phyloP scores from a whole-genome alignment of 441 rosid genomes.

The Gossypium gossypioides region DNA sequence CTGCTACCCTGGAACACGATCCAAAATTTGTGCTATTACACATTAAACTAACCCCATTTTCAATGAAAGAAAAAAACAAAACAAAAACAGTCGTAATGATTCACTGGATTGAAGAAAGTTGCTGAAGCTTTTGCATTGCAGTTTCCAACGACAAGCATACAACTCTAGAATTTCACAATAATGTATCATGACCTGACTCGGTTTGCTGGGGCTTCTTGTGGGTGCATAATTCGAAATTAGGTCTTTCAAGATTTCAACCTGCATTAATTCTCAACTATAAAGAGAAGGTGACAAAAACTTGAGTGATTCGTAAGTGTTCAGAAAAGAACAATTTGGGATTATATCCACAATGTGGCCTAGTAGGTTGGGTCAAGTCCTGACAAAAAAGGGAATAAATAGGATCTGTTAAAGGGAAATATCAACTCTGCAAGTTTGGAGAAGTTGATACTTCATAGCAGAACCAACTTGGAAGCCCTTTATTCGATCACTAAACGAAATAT shows the following conservation, averaged over 20 bases:
- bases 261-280: too few species aligned
- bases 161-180: neutral
- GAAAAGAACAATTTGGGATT: too few species aligned
- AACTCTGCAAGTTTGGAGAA: constrained; percentile 38
- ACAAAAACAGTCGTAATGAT: neutral
- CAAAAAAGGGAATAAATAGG: neutral
- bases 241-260: too few species aligned
- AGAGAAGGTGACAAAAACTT: too few species aligned
- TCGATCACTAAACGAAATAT: constrained; percentile 24
- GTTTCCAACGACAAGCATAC: neutral
- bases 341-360: too few species aligned
- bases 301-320: too few species aligned
- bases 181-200: too few species aligned
- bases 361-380: neutral
- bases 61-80: neutral
- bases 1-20: constrained; percentile 19
- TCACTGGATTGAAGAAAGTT: neutral
- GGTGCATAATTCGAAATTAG: too few species aligned
- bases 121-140: neutral
- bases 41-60: neutral
- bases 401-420: constrained; percentile 25
- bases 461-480: constrained; percentile 19
- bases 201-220: too few species aligned
- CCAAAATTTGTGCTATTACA: constrained; percentile 16
- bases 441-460: constrained; percentile 39